Conservation (phyloP, 2,329 filamentous ascomycete genomes). For the Talaromyces piceae region DNA sequence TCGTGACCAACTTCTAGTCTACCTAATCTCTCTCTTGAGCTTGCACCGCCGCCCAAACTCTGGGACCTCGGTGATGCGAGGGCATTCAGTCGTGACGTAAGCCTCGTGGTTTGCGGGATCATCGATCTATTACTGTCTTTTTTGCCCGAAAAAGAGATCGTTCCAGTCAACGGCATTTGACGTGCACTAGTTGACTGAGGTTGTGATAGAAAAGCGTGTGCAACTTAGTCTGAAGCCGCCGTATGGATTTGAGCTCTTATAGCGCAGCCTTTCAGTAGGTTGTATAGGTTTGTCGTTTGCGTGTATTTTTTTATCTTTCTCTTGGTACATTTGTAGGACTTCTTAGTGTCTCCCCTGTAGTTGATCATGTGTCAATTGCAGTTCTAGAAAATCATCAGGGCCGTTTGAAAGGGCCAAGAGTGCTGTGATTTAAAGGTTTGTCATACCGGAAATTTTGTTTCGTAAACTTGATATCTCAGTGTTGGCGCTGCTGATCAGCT, state of each 20-base stretch:
- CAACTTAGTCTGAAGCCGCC: conserved; percentile 48
- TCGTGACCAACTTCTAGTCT: conserved; percentile 15
- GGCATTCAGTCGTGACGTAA: conserved; percentile 15
- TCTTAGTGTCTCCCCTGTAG: conserved; percentile 67
- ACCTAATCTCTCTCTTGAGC: conserved; percentile 22
- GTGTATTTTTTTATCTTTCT: conserved; percentile 64
- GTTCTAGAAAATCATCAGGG: conserved; percentile 35
- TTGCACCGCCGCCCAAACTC: conserved; percentile 25
- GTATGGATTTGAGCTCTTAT: conserved; percentile 48
- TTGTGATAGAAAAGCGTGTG: conserved; percentile 38
- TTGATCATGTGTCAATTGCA: conserved; percentile 55
- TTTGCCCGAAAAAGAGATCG: neutral
- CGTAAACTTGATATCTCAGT: conserved; percentile 60
- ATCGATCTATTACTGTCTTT: conserved; percentile 8
- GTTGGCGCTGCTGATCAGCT: conserved; percentile 67
- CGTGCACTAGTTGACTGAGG: conserved; percentile 13
- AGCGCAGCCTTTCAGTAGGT: conserved; percentile 48
- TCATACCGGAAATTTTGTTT: conserved; percentile 55
- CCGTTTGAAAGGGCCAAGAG: no score
- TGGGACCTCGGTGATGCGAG: conserved; percentile 10
- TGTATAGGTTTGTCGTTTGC: conserved; percentile 58
- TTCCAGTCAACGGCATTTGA: conserved; percentile 3
- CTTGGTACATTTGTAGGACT: conserved; percentile 56
- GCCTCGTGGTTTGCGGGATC: conserved; percentile 18
- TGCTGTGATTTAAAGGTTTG: neutral